phyloP scores from a whole-genome alignment of 176 grass and related monocot species.

The Microstegium vimineum region DNA sequence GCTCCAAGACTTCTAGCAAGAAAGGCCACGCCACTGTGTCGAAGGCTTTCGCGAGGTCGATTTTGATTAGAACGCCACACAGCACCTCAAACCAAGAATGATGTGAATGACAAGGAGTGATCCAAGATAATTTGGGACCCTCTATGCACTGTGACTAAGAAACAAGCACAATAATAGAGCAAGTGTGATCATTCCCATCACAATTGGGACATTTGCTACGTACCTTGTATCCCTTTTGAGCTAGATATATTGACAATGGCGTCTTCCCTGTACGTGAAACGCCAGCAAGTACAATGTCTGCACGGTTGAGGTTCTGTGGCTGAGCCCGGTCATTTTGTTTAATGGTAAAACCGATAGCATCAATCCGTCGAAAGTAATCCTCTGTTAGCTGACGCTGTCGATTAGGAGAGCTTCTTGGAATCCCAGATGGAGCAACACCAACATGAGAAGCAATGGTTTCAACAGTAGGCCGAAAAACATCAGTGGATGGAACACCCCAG shows the following conservation, averaged over 20 bases:
- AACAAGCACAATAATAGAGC: not conserved
- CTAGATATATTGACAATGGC: slow-evolving; percentile 87
- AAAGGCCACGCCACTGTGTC: too few species aligned
- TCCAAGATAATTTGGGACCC: not conserved
- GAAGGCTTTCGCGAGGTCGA: too few species aligned
- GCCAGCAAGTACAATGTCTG: slow-evolving; percentile 79
- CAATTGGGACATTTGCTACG: slow-evolving; percentile 88
- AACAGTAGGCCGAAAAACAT: slow-evolving; percentile 79
- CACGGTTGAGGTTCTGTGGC: slow-evolving; percentile 70
- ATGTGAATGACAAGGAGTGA: not conserved
- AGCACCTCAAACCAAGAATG: too few species aligned
- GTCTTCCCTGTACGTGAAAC: slow-evolving; percentile 98
- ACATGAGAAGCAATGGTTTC: slow-evolving; percentile 92
- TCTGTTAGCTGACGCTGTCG: slow-evolving; percentile 55
- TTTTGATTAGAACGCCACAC: too few species aligned
- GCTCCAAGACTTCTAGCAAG: too few species aligned
- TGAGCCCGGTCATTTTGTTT: slow-evolving; percentile 95
- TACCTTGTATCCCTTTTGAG: slow-evolving; percentile 98
- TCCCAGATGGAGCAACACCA: slow-evolving; percentile 89
- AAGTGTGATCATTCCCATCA: slow-evolving; percentile 60
- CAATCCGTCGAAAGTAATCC: slow-evolving; percentile 86
- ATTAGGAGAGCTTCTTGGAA: slow-evolving; percentile 69
- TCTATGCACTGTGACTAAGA: not conserved
- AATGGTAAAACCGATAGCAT: slow-evolving; percentile 96
- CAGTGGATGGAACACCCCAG: slow-evolving; percentile 59